A percentile compares a stretch with the other conserved stretches of the same genome.
phyloP scores from a whole-genome alignment of 495 filamentous ascomycete species.

The Podospora pseudocomata region DNA sequence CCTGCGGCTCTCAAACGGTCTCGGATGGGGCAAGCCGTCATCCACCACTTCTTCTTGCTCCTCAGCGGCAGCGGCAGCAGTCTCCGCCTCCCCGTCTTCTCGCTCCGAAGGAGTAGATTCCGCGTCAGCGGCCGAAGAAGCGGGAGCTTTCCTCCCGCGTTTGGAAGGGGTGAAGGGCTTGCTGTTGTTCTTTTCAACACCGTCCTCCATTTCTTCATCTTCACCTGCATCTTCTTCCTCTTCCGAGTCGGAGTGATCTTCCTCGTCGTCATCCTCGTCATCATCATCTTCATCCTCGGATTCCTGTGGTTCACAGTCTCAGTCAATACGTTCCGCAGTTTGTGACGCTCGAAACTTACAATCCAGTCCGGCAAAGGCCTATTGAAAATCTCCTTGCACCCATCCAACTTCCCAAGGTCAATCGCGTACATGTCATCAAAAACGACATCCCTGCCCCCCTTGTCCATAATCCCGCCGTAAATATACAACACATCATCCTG shows the following conservation, averaged over 20 bases:
- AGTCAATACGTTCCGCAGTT: neutral
- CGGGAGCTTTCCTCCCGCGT: constrained; percentile 43
- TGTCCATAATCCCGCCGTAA: constrained; percentile 92
- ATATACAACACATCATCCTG: constrained; percentile 90
- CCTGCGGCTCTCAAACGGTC: constrained; percentile 83
- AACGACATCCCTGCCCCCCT: constrained; percentile 88
- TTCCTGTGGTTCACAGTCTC: constrained; percentile 35
- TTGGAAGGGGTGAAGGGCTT: constrained; percentile 37
- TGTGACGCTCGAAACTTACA: constrained; percentile 38
- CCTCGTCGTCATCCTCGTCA: constrained; percentile 66
- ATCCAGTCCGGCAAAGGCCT: constrained; percentile 82
- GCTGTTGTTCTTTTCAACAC: constrained; percentile 24
- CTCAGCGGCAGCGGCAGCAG: constrained; percentile 25
- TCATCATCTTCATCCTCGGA: constrained; percentile 68
- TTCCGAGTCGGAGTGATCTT: constrained; percentile 64
- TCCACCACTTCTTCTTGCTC: constrained; percentile 35
- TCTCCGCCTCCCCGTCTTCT: constrained; percentile 49
- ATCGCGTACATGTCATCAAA: constrained; percentile 92
- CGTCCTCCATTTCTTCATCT: constrained; percentile 51
- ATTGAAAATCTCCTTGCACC: constrained; percentile 82
- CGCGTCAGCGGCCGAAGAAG: constrained; percentile 31
- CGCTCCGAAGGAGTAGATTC: constrained; percentile 28
- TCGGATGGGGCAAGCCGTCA: constrained; percentile 58
- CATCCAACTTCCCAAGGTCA: constrained; percentile 87
- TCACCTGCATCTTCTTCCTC: constrained; percentile 57